Evolutionary conservation across 2,329 filamentous ascomycete genomes (phyloP).

Genomic region (Fragosphaeria purpurea): DNA sequence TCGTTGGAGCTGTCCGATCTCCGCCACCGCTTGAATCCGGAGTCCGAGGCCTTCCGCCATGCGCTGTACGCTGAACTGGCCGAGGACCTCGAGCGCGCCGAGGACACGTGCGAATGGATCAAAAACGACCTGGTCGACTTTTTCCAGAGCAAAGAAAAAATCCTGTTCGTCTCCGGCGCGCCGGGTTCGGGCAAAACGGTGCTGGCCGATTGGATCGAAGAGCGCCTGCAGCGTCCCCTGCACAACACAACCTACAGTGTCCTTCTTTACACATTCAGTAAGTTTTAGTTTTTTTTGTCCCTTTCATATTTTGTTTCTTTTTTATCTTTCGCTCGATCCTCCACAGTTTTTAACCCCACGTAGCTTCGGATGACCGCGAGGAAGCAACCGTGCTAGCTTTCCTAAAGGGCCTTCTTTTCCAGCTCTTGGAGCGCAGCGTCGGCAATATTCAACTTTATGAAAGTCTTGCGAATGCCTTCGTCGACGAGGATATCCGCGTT

Average conservation of each 20-base stretch:
- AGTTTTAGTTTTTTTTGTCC: slow-evolving; percentile 8
- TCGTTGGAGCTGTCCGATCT: slow-evolving; percentile 20
- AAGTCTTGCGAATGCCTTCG: slow-evolving; percentile 19
- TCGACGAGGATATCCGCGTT: background rate
- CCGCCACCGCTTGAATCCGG: slow-evolving; percentile 22
- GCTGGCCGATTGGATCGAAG: slow-evolving; percentile 47
- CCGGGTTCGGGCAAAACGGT: slow-evolving; percentile 82
- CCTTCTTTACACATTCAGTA: slow-evolving; percentile 27
- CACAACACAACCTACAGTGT: slow-evolving; percentile 25
- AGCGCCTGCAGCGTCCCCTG: slow-evolving; percentile 28
- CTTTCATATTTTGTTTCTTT: background rate
- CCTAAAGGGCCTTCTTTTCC: slow-evolving; percentile 27
- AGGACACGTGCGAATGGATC: slow-evolving; percentile 31
- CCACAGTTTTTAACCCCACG: background rate
- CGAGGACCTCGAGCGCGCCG: slow-evolving; percentile 26
- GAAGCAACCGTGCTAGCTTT: slow-evolving; percentile 22
- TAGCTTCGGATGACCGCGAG: slow-evolving; percentile 21
- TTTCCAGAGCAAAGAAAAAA: slow-evolving; percentile 22
- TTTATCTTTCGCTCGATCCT: too few relatives aligned
- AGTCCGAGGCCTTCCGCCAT: slow-evolving; percentile 13
- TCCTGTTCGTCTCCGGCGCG: slow-evolving; percentile 47
- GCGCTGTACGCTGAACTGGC: slow-evolving; percentile 26
- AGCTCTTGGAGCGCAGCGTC: slow-evolving; percentile 28
- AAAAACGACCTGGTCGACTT: slow-evolving; percentile 25
- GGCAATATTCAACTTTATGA: slow-evolving; percentile 26